These are phyloP conservation scores for Leishmania gerbilli DNA, from an alignment of 208 protist genomes.

Conservation along the genomic window DNA sequence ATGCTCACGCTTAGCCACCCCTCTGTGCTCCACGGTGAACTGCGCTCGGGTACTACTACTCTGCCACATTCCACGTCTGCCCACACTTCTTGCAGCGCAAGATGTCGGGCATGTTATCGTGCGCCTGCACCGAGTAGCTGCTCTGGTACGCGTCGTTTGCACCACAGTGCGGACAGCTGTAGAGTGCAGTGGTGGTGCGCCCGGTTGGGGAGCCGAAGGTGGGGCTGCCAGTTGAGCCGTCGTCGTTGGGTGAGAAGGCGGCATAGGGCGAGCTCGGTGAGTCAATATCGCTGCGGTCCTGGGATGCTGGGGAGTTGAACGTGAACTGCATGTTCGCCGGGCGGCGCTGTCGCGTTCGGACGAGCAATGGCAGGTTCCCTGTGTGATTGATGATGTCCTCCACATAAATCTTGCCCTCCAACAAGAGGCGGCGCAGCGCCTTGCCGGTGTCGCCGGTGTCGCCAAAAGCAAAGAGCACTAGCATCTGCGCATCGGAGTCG, in stretches of 20 bases:
- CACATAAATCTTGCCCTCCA: constrained; percentile 49
- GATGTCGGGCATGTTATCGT: constrained; percentile 78
- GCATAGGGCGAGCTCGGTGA: constrained; percentile 30
- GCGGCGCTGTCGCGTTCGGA: constrained; percentile 29
- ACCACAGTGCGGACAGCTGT: constrained; percentile 70
- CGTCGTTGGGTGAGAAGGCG: constrained; percentile 22
- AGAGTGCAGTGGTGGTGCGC: constrained; percentile 53
- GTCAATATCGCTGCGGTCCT: not conserved
- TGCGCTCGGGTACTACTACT: constrained; percentile 22
- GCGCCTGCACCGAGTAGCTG: constrained; percentile 71
- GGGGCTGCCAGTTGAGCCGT: constrained; percentile 24
- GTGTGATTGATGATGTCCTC: constrained; percentile 49
- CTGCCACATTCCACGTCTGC: constrained; percentile 70
- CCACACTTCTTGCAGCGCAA: constrained; percentile 64
- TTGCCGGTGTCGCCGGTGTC: constrained; percentile 33
- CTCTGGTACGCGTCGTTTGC: constrained; percentile 59
- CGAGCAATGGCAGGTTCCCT: constrained; percentile 34
- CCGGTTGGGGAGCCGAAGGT: constrained; percentile 38
- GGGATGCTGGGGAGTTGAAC: constrained; percentile 4
- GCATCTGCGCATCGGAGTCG: constrained; percentile 42
- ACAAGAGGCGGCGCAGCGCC: constrained; percentile 47
- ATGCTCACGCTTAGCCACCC: not conserved
- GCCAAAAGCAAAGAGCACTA: constrained; percentile 38
- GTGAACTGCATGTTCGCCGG: constrained; percentile 14
- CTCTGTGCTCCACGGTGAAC: not conserved